Percentiles rank a stretch among this genome's conserved stretches.
Evolutionary conservation across 768 basidiomycete species (phyloP).

Genomic region (Xanthoconium purpureum): DNA sequence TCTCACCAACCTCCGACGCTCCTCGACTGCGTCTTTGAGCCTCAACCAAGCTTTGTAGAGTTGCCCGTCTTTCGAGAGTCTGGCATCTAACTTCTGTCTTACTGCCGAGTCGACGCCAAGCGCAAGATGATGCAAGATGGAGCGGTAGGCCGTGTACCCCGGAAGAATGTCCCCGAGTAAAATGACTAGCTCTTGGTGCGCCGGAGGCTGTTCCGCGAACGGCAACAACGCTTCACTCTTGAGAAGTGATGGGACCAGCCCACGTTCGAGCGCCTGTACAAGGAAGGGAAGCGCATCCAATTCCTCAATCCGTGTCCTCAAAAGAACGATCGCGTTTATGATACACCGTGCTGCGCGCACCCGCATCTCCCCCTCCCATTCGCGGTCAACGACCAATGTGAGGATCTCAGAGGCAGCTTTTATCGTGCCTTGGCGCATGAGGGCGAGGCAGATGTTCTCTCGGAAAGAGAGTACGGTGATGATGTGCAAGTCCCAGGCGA

Average conservation of each 20-base stretch:
- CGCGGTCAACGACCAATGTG: conserved; percentile 10
- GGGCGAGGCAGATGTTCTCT: conserved; percentile 13
- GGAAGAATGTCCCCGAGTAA: conserved; percentile 20
- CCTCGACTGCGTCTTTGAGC: conserved; percentile 17
- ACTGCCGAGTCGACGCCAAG: conserved; percentile 8
- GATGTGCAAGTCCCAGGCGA: conserved; percentile 32
- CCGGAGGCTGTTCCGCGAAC: conserved; percentile 12
- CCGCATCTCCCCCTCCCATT: conserved; percentile 11
- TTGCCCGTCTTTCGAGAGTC: conserved; percentile 13
- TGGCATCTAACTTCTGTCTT: conserved; percentile 7
- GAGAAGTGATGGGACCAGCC: conserved; percentile 22
- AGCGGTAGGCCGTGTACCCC: conserved; percentile 27
- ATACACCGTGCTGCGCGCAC: conserved; percentile 23
- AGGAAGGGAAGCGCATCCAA: conserved; percentile 28
- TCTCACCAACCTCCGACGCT: conserved; percentile 19
- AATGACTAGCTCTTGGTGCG: conserved; percentile 1
- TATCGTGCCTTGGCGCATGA: conserved; percentile 25
- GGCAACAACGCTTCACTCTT: conserved; percentile 22
- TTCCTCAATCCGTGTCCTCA: conserved; percentile 21
- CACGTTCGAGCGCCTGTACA: conserved; percentile 20
- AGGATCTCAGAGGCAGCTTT: conserved; percentile 24
- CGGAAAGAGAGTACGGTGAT: conserved; percentile 20
- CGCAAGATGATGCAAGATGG: conserved; percentile 16
- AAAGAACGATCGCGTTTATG: conserved; percentile 17
- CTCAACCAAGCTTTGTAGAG: conserved; percentile 23